Percentiles rank a stretch among this genome's conserved stretches.
Conservation (phyloP, 2,329 filamentous ascomycete genomes). For the Phoma herbarum region DNA sequence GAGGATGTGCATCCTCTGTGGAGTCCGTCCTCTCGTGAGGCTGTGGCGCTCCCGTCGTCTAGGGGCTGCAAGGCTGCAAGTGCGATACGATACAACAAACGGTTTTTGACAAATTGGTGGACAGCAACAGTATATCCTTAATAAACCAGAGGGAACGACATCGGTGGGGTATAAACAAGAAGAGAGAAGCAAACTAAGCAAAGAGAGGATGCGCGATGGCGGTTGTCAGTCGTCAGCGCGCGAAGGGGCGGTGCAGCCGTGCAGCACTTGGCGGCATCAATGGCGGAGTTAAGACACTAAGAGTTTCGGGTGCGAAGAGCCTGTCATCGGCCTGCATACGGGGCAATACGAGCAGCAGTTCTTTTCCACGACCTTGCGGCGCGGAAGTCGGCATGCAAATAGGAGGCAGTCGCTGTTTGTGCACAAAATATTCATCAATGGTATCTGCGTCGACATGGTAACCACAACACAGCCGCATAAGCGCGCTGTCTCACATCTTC, state of each 20-base stretch:
- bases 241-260: constrained; percentile 21
- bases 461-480: constrained; percentile 6
- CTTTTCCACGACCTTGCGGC: neutral
- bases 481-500: constrained; percentile 13
- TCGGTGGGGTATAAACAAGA: constrained; percentile 28
- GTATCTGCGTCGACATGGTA: constrained; percentile 16
- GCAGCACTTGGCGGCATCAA: constrained; percentile 10
- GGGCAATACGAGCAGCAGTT: constrained; percentile 5
- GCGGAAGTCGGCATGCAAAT: neutral
- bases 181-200: constrained; percentile 18
- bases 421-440: constrained; percentile 3
- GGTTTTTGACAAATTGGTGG: neutral
- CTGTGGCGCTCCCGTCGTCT: constrained; percentile 22
- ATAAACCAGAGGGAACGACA: constrained; percentile 43
- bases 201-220: constrained; percentile 26
- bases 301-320: constrained; percentile 9
- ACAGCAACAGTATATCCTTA: neutral
- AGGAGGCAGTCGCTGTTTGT: neutral
- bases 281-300: constrained; percentile 17
- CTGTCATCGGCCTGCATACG: constrained; percentile 12
- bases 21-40: constrained; percentile 13
- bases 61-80: no score
- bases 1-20: constrained; percentile 27
- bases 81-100: no score
- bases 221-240: constrained; percentile 33